phyloP scores from a whole-genome alignment of 2,329 filamentous ascomycete genomes.

The Penicillium sp. region DNA sequence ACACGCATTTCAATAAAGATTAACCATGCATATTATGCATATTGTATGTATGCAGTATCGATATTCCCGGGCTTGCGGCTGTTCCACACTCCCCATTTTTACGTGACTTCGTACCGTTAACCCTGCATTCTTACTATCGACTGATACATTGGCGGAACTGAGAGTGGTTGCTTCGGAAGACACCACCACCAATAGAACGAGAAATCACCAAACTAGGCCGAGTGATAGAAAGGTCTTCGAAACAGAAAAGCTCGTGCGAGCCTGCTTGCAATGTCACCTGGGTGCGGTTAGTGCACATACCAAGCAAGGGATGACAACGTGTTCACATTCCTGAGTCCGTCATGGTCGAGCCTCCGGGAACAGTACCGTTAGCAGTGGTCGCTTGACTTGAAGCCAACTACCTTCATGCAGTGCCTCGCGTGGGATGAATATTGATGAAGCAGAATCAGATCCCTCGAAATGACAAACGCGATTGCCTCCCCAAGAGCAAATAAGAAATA shows the following conservation, averaged over 20 bases:
- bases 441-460: background rate
- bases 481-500: background rate
- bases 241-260: background rate
- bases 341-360: background rate
- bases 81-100: background rate
- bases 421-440: background rate
- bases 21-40: background rate
- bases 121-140: background rate
- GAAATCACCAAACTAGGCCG: background rate
- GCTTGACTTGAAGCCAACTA: background rate
- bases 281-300: slow-evolving; percentile 5
- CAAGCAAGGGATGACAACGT: slow-evolving; percentile 6
- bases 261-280: background rate
- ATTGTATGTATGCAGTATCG: background rate
- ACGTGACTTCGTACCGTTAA: background rate
- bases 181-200: background rate
- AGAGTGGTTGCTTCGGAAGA: background rate
- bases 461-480: background rate
- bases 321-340: slow-evolving; percentile 9
- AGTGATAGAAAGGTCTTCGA: background rate
- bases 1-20: background rate
- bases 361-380: background rate
- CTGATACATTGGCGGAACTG: background rate
- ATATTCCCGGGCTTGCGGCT: background rate
- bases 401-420: too few species aligned